Base-by-base conservation (phyloP, 331 rosid species). In the Erythrophleum ivorense region DNA sequence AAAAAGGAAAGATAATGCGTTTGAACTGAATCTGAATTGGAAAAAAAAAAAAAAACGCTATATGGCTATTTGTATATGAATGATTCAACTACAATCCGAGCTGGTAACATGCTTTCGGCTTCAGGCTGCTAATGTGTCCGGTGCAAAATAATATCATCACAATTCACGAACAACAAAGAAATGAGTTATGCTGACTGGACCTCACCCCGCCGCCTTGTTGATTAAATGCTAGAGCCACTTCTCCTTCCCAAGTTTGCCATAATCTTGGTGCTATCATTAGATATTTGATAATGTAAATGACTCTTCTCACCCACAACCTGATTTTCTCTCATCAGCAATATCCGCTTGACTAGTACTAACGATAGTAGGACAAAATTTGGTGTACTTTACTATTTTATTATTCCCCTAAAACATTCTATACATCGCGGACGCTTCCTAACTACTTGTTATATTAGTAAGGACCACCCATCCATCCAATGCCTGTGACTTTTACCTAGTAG, bases 301-400 rank as follows among this genome's bases (percentile, higher is more conserved):
- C 50, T 79, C 71, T 41, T 71, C 46, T 71, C 71, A 40, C 13
- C 41, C 60, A 76, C 24, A 15, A n/a, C 45, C 58, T 41, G 8
- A 31, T 41, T 71, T 58, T 16, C 77, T 76, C 71, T 41, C 81
- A 57, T 45, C n/a, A 76, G 21, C 5, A 40, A 19, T 65, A 73
- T 64, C n/a, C 14, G 38, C 71, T 62, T 53, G 58, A 53, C 58
- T 0, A 41, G 55, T 19, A 13, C 40, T 45, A 53, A 41, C 18
- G 60, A 67, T 70, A 53, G 7, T 18, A 52, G 43, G 81, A 81
- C 88, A 86, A 79, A 86, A 86, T 55, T 48, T 80, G 80, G 58
- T 46, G 69, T 57, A 40, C 11, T 76, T 79, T 8, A 40, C 81
- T 82, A 57, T 82, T 73, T 66, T 65, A 81, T 41, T 73, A 79